phyloP scores from a whole-genome alignment of 768 basidiomycete species.

The Russula ochroleuca region DNA sequence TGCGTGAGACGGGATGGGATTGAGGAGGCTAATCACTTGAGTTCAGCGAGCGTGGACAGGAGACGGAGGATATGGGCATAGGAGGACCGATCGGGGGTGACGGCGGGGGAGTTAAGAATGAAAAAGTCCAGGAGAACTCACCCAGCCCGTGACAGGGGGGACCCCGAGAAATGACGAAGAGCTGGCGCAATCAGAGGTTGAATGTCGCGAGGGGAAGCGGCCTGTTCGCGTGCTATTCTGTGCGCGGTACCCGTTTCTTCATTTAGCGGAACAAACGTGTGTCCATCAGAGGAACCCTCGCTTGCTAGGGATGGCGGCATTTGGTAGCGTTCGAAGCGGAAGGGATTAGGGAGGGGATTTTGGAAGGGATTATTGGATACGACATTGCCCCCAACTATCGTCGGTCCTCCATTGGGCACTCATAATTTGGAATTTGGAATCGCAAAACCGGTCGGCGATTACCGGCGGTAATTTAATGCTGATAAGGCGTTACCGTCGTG shows the following conservation, averaged over 20 bases:
- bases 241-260: conserved; percentile 1
- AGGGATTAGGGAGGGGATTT: too few species aligned
- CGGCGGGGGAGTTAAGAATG: not conserved
- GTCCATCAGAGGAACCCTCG: conserved; percentile 19
- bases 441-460: not conserved
- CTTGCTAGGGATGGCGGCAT: conserved; percentile 21
- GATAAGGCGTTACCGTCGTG: conserved; percentile 1
- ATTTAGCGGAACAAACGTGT: conserved; percentile 22
- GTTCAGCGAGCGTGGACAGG: conserved; percentile 13
- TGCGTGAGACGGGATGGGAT: conserved; percentile 39
- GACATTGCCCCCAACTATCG: not conserved
- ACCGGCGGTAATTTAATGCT: not conserved
- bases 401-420: not conserved
- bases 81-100: conserved; percentile 1
- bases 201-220: conserved; percentile 30
- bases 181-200: conserved; percentile 18
- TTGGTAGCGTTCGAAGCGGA: not conserved
- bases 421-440: not conserved
- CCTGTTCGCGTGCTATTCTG: not conserved
- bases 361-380: not conserved
- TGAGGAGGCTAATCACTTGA: conserved; percentile 46
- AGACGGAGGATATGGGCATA: not conserved
- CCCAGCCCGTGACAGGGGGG: conserved; percentile 34
- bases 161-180: conserved; percentile 24
- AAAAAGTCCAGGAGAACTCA: conserved; percentile 21